phyloP scores from a whole-genome alignment of 805 yeast species.

The Metschnikowia reukaufii region DNA sequence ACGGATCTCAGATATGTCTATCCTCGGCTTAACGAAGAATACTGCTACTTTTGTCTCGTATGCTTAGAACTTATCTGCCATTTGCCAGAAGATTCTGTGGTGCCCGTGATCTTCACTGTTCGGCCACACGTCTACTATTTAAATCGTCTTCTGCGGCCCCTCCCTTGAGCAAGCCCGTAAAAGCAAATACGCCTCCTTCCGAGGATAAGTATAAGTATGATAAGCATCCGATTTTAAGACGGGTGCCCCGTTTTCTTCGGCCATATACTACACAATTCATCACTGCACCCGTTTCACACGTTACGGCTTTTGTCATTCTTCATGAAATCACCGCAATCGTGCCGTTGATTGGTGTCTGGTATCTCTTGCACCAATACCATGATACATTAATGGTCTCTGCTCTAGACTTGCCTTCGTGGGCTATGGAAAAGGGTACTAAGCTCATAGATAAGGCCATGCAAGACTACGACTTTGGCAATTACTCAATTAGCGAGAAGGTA shows the following conservation, averaged over 20 bases:
- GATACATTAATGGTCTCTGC: slow-evolving; percentile 45
- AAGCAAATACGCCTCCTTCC: slow-evolving; percentile 1
- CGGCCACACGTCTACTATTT: slow-evolving; percentile 7
- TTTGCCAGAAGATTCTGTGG: not conserved
- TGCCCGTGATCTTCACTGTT: slow-evolving; percentile 1
- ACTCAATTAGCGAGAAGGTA: slow-evolving; percentile 51
- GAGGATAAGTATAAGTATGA: slow-evolving; percentile 12
- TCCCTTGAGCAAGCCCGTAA: slow-evolving; percentile 7
- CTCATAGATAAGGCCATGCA: slow-evolving; percentile 55
- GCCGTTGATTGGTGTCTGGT: slow-evolving; percentile 72
- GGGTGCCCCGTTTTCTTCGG: slow-evolving; percentile 50
- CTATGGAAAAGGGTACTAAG: slow-evolving; percentile 57
- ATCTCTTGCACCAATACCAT: slow-evolving; percentile 53
- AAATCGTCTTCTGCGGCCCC: slow-evolving; percentile 4
- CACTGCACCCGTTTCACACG: slow-evolving; percentile 58
- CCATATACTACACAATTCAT: slow-evolving; percentile 51
- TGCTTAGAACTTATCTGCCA: slow-evolving; percentile 5
- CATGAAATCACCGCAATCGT: slow-evolving; percentile 76
- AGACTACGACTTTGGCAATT: slow-evolving; percentile 30
- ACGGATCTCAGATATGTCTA: slow-evolving; percentile 2
- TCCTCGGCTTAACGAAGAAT: no score
- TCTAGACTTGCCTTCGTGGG: slow-evolving; percentile 56
- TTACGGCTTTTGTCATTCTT: slow-evolving; percentile 62
- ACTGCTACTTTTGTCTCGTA: no score
- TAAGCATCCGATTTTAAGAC: slow-evolving; percentile 31